Base-by-base conservation (phyloP, 192 early-diverging fungal genomes). In the Coemansia sp. region DNA sequence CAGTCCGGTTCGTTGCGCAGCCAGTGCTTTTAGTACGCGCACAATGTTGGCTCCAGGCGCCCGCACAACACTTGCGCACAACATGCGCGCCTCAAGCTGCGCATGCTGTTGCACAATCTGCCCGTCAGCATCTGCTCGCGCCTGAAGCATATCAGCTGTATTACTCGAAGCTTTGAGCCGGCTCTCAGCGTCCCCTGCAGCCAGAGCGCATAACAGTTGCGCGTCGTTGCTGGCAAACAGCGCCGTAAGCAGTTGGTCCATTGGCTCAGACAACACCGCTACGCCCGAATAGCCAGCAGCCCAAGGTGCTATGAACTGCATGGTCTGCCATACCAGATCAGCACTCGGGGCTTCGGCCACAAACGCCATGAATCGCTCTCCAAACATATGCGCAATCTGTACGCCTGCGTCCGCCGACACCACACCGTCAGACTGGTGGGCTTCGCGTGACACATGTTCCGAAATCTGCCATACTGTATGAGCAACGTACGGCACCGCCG, bases 281-380 rank as follows among this genome's bases (percentile, higher is more conserved):
- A 80, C 10, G 25, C 68, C 44, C 26, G 63, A 10, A 34, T 74
- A 74, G 6, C 60, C 55, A 6, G 48, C 64, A 2, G 53, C 58
- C 77, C 77, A 80, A 40, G 61, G 58, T 5, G 61, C 54, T 15
- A 71, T 61, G 65, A 74, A 80, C 24, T 62, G 12, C 40, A 80
- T 66, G n/a, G 71, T 64, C 21, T 63, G 68, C 71, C 77, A 80
- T 8, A 67, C 49, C 15, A 64, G 56, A 17, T 63, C 64, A 3
- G 60, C 28, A 48, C 18, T 50, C 46, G 12, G 48, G 12, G 18
- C 17, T n/a, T 80, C 64, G 1, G 64, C 51, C 5, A 65, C 61
- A 55, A 79, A 66, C 3, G 76, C 37, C 9, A 64, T 26, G 23
- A 79, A 58, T 18, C 67, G 49, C 49, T 73, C 71, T n/a, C 62